Conservation (phyloP, 768 basidiomycete species). For the Boletus pseudopeckii region DNA sequence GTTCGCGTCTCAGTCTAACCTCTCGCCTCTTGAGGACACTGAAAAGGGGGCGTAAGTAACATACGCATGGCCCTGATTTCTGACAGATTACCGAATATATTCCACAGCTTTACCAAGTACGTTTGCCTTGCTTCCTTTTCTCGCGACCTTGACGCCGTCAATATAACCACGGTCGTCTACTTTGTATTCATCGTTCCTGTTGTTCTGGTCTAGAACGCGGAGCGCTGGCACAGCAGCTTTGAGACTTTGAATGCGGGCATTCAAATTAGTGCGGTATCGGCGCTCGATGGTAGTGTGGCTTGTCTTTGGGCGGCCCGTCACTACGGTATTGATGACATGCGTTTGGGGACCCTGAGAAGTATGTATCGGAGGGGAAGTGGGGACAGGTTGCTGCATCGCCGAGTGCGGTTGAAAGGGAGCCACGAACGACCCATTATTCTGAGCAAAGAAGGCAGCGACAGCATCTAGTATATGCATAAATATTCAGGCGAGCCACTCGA, state of each 20-base stretch:
- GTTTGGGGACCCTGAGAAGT: conserved; percentile 22
- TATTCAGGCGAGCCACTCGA: neutral
- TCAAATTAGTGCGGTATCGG: conserved; percentile 84
- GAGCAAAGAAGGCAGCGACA: conserved; percentile 17
- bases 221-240: conserved; percentile 81
- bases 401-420: conserved; percentile 39
- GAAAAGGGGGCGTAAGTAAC: conserved; percentile 5
- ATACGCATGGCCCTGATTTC: neutral
- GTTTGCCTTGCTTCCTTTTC: conserved; percentile 89
- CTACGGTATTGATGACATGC: conserved; percentile 17
- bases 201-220: conserved; percentile 63
- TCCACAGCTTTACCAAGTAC: conserved; percentile 89
- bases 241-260: conserved; percentile 78
- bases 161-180: conserved; percentile 85
- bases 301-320: conserved; percentile 51
- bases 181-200: conserved; percentile 41
- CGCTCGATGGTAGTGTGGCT: conserved; percentile 89
- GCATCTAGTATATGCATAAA: conserved; percentile 25
- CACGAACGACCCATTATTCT: conserved; percentile 6
- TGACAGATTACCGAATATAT: conserved; percentile 60
- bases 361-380: conserved; percentile 33
- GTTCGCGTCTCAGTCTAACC: conserved; percentile 64
- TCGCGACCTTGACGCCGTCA: conserved; percentile 88
- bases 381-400: conserved; percentile 14
- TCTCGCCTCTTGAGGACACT: conserved; percentile 83